A percentile compares a stretch with the other conserved stretches of the same genome.
These are phyloP conservation scores for Fusarium neocosmosporiellum DNA, from an alignment of 2,329 filamentous ascomycete species.

Conservation along the genomic window DNA sequence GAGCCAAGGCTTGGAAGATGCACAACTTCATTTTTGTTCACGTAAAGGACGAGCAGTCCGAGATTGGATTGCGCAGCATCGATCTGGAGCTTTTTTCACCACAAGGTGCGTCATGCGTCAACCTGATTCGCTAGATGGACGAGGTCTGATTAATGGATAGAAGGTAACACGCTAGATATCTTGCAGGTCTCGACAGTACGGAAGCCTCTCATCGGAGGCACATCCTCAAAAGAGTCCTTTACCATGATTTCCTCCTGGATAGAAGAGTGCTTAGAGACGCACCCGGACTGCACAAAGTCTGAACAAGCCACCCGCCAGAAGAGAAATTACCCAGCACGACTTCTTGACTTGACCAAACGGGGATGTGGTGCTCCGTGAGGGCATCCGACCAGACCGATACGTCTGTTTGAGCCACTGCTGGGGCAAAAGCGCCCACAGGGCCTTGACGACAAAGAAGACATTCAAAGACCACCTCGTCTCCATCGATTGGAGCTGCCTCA, in stretches of 20 bases:
- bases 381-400: not conserved
- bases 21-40: not conserved
- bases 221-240: not conserved
- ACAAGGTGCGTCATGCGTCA: not conserved
- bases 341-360: not conserved
- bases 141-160: not conserved
- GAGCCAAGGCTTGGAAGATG: not conserved
- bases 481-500: not conserved
- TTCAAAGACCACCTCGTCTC: not conserved
- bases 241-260: not conserved
- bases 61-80: not conserved
- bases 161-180: not conserved
- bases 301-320: not conserved
- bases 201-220: not conserved
- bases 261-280: not conserved
- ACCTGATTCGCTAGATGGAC: not conserved
- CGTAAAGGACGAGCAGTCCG: not conserved
- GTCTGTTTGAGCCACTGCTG: not conserved
- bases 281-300: not conserved
- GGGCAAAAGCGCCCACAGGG: not conserved
- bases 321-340: not conserved
- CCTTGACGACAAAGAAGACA: not conserved
- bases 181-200: not conserved
- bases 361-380: not conserved
- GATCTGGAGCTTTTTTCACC: not conserved